Base-by-base conservation (phyloP, 768 basidiomycete species). In the Antrodiella citrinella region DNA sequence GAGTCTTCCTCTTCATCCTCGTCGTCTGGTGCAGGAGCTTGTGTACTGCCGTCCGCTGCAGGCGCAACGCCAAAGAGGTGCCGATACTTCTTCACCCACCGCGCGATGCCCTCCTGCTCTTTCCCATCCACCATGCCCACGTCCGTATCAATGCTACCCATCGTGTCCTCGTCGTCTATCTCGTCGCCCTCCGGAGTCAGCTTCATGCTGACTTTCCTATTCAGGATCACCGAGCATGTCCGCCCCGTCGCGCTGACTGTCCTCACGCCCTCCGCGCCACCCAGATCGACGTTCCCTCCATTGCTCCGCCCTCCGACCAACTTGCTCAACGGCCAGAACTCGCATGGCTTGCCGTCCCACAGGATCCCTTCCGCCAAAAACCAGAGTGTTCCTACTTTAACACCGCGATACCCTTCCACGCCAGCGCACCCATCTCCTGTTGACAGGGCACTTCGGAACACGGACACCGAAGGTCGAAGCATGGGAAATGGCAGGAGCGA, bases 341-440 rank as follows among this genome's bases (percentile, higher is more conserved):
- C 83, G 59, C 83, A 86, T 2, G 85, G 85, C 54, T 84, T 84
- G 59, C 76, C 78, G 60, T 87, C 85, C 77, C 83, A 84, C 5
- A 90, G 72, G 13, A 90, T 72, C 4, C 86, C 87, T 20, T 70
- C 68, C 38, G 72, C 66, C 43, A 83, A 69, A 70, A 89, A 90
- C 82, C 86, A 86, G 38, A 90, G 67, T 43, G 73, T 82, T 1
- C 85, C 85, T 1, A 72, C 62, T 60, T 86, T 88, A 1, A 86
- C 85, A n/a, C 76, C 76, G 24, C 81, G 76, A 62, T 84, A 82
- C 4, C 84, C 84, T 49, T 84, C 78, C 21, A 86, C 66, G 0
- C 84, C 84, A 1, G 84, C 79, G n/a, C n/a, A n/a, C 2, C 51
- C 46, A 42, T 21, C 43, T 51, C 74, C 75, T n/a, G n/a, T n/a